These are phyloP conservation scores for Metschnikowia anglica DNA, from an alignment of 805 yeast species.

Conservation along the genomic window DNA sequence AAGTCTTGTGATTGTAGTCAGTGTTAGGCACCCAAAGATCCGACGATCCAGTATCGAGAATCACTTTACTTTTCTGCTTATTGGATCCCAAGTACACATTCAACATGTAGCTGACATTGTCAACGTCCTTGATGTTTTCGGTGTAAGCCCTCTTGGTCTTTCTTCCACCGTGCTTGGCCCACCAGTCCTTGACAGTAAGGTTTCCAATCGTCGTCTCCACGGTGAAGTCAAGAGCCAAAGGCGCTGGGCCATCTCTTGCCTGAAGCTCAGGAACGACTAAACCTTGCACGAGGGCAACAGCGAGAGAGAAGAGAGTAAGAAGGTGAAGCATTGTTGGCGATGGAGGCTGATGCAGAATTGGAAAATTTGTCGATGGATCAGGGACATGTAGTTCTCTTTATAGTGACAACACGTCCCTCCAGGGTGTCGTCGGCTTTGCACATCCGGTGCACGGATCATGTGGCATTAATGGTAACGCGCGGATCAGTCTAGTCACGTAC, in stretches of 20 bases:
- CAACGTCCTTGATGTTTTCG: slow-evolving; percentile 3
- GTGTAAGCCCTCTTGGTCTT: slow-evolving; percentile 4
- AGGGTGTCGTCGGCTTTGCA: no score
- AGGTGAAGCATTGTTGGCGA: slow-evolving; percentile 8
- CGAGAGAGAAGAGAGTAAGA: slow-evolving; percentile 11
- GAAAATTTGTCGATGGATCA: no score
- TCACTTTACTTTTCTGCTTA: slow-evolving; percentile 28
- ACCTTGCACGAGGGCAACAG: slow-evolving; percentile 10
- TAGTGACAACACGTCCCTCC: no score
- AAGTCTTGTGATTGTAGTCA: slow-evolving; percentile 3
- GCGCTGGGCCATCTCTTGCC: slow-evolving; percentile 9
- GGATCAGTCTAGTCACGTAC: no score
- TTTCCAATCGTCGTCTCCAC: slow-evolving; percentile 8
- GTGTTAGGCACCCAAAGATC: slow-evolving; percentile 37
- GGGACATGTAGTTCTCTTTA: no score
- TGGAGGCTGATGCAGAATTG: no score
- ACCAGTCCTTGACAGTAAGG: slow-evolving; percentile 7
- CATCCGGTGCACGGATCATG: no score
- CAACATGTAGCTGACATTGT: slow-evolving; percentile 4
- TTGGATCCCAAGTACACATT: slow-evolving; percentile 26
- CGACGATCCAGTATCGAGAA: slow-evolving; percentile 44
- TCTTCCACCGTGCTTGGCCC: slow-evolving; percentile 1
- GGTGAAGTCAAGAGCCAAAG: slow-evolving; percentile 16
- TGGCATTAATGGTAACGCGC: no score
- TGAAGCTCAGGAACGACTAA: slow-evolving; percentile 9